Evolutionary conservation across 805 yeast species (phyloP), one percentile per base, ranked within the genome.

Genomic region (Candida maltosa): DNA sequence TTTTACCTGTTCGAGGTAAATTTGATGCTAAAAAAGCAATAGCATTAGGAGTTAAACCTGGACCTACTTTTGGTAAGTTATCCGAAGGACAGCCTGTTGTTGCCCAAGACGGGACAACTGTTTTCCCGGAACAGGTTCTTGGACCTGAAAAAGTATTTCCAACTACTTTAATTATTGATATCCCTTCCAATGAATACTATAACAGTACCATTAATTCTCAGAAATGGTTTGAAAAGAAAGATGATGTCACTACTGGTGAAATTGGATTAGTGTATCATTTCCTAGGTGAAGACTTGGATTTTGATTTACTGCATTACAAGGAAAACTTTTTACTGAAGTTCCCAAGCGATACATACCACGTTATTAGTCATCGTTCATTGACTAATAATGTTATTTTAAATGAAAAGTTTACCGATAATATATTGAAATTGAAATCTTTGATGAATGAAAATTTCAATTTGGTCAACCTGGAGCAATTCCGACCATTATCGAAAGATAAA

Each of bases 91-190:
- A 69, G 22, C 29, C 75, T 1, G 78, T 89, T 3, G 62, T 71
- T 0, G 61, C 82, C 29, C 75, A 65, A 1, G 61, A 76, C 41
- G 95, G 95, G 1, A 69, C 65, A 1, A 50, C 68, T 0, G 65
- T 93, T 1, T 49, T 57, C 2, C 84, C 96, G 0, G 74, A 75
- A 1, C 83, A 87, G 49, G 96, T 93, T 2, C 45, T 89, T 36
- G 88, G 75, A 2, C 75, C 78, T 7, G 62, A 78, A 6, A 73
- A 80, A 37, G 39, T 52, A 1, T 83, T 83, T 37, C 70, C 77
- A 2, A 76, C 82, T 22, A 62, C 85, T 10, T 52, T 87, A 18
- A 65, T 91, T 2, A 46, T 91, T 5, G 97, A 91, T 49, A 72
- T 87, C 16, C 96, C 96, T 0, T 62, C 68, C 12, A 36, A 42